Evolutionary conservation across 2,329 filamentous ascomycete genomes (phyloP).

Genomic region (Alternaria sp.): DNA sequence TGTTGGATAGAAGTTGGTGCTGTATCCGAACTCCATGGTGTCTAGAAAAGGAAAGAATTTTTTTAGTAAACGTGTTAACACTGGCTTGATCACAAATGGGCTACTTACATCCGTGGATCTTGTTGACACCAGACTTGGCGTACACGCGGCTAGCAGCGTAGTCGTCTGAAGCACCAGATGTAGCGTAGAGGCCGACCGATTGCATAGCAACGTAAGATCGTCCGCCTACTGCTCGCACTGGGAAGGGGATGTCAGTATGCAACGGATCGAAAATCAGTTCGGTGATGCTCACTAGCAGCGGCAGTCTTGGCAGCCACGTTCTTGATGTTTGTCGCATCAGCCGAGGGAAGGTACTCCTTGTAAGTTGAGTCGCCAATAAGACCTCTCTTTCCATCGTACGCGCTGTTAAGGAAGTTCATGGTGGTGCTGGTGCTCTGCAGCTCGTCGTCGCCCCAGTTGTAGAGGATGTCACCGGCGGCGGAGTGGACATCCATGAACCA

Average conservation of each 20-base stretch:
- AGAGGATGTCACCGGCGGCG: constrained; percentile 61
- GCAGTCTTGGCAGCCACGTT: constrained; percentile 46
- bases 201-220: constrained; percentile 46
- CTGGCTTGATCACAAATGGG: constrained; percentile 17
- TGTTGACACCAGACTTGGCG: constrained; percentile 47
- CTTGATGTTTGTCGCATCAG: constrained; percentile 48
- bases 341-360: constrained; percentile 53
- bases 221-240: constrained; percentile 51
- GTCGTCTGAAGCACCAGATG: constrained; percentile 52
- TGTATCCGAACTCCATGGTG: constrained; percentile 40
- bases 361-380: constrained; percentile 63
- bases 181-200: constrained; percentile 51
- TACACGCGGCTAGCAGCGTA: constrained; percentile 53
- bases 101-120: constrained; percentile 55
- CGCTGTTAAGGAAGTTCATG: constrained; percentile 63
- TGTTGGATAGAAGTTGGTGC: constrained; percentile 54
- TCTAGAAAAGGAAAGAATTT: background rate
- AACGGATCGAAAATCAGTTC: background rate
- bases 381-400: constrained; percentile 63
- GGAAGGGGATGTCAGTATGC: background rate
- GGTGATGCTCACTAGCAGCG: constrained; percentile 30
- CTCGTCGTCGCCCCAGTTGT: constrained; percentile 66
- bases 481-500: constrained; percentile 70
- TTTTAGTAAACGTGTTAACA: background rate
- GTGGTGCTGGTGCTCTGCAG: constrained; percentile 57